Base-by-base conservation (phyloP, 345 rosid genomes). In the Hevea brasiliensis region DNA sequence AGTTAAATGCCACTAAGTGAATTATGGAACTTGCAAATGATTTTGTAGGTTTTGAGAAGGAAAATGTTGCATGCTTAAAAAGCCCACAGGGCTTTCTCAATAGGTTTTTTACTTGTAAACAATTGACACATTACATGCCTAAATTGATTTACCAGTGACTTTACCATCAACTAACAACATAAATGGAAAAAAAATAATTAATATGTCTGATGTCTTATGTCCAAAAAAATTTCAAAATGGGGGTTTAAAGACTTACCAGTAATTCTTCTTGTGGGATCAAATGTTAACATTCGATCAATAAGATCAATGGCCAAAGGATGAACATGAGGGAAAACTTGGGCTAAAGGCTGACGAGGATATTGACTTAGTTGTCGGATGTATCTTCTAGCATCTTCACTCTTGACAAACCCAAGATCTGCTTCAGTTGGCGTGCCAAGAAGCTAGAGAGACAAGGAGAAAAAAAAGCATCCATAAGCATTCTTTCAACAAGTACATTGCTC, bases 371-470 rank as follows among this genome's bases (percentile, higher is more conserved):
- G 98, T 51, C 84, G 74, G 62, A 96, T 87, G 82, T 93, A 96
- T 82, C 91, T 88, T 77, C 80, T 93, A 0, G 96, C 96, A 24
- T 90, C 97, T 84, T 96, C 99, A 73, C 84, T 93, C 50, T 82
- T 82, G 26, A 94, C 84, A 82, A 90, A 96, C n/a, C 85, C 93
- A 32, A 93, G 97, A 83, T 96, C 98, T 44, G 99, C 65, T 69
- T 91, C 98, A 7, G 85, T 85, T 1, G 98, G 99, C 35, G 96
- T 91, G 62, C 99, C 97, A 56, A 96, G 96, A 78, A 96, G 92
- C 99, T 95, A 78, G 70, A 82, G 35, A 15, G 13, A 15, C 9
- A 15, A 81, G n/a, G n/a, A n/a, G n/a, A 71, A 14, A 17, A 81
- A 64, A 77, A 59, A 76, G 29, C 44, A 63, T 54, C 23, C 65